Base-by-base conservation (phyloP, 345 rosid species). In the Brassica juncea region DNA sequence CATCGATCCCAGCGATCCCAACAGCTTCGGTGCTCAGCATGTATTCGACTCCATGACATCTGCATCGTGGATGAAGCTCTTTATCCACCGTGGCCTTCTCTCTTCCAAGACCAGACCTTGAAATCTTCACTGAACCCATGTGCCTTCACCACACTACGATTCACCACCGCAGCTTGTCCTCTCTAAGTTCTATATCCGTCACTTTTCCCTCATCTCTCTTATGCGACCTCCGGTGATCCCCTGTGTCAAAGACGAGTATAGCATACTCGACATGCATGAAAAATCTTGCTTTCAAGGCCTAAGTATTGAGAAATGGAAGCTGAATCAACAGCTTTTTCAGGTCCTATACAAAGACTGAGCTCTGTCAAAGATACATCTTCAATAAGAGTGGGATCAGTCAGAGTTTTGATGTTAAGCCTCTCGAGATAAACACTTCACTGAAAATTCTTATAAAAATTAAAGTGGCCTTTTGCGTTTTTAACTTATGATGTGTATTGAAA, bases 241-340 rank as follows among this genome's bases (percentile, higher is more conserved):
- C 94, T 64, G 82, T 92, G 68, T 87, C 99, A 52, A 91, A 8
- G 99, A 95, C 25, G 98, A 95, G 82, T 91, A 95, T 86, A 90
- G 96, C 86, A 95, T 91, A 64, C 93, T 95, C 71, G 98, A 88
- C 84, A 80, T 95, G 94, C 87, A 87, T 8, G 99, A 93, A 87
- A 92, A 96, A 71, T 91, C 97, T 77, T 91, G 93, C 83, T 90
- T 95, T 81, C 96, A 15, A 93, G 98, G 93, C 98, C 87, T 15
- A 75, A 66, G 28, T 91, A 89, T 78, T 84, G 85, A 67, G 65
- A 79, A 54, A 57, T 64, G 0, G 57, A 72, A 39, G 85, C 77
- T 9, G 72, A 77, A 44, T 27, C 84, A n/a, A 74, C 65, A 39
- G 67, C 84, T 8, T 65, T 69, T 79, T 86, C 93, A 34, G 66